Conservation (phyloP, 805 yeast genomes). For the Saccharomycopsis schoenii region DNA sequence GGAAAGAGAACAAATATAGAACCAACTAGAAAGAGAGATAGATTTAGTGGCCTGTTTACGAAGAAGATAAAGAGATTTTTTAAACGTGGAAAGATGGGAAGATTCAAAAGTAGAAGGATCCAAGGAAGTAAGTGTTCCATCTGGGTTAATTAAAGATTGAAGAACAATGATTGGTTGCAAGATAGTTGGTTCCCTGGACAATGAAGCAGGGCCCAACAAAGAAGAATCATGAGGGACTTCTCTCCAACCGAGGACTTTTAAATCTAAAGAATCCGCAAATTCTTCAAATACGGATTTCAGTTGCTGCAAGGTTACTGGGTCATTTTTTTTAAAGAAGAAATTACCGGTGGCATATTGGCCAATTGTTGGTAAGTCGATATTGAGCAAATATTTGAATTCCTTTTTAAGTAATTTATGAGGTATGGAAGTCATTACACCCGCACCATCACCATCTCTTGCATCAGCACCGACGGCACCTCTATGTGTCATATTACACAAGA, state of each 20-base stretch:
- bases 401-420: conserved; percentile 82
- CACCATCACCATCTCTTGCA: conserved; percentile 98
- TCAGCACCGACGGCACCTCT: conserved; percentile 96
- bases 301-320: conserved; percentile 50
- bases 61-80: conserved; percentile 72
- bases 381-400: conserved; percentile 68
- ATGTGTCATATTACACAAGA: conserved; percentile 96
- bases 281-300: conserved; percentile 72
- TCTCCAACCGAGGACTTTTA: conserved; percentile 90
- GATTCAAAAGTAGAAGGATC: conserved; percentile 45
- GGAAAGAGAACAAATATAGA: conserved; percentile 87
- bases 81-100: conserved; percentile 55
- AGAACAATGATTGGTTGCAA: conserved; percentile 89
- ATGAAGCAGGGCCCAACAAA: conserved; percentile 88
- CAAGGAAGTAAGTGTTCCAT: conserved; percentile 20
- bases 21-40: conserved; percentile 94
- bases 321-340: conserved; percentile 82
- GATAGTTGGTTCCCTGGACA: conserved; percentile 84
- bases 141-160: conserved; percentile 31
- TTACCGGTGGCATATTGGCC: conserved; percentile 96
- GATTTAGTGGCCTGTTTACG: conserved; percentile 86
- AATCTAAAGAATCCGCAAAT: conserved; percentile 66
- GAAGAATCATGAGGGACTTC: conserved; percentile 90
- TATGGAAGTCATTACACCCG: conserved; percentile 88
- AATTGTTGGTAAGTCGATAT: conserved; percentile 56